phyloP scores from a whole-genome alignment of 2,329 filamentous ascomycete genomes.

The Epichloe uncinata region DNA sequence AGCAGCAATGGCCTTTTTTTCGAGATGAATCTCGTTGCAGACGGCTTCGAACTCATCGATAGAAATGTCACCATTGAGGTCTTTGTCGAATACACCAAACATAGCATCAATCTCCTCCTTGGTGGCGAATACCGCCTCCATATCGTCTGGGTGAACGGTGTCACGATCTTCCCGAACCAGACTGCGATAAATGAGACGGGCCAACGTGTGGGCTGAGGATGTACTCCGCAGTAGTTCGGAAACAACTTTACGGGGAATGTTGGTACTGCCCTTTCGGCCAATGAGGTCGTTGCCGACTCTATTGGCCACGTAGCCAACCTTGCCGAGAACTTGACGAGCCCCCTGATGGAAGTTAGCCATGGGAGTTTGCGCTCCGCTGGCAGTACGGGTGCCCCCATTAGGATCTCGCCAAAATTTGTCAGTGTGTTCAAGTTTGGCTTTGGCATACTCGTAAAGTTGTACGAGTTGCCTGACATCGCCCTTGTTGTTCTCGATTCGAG shows the following conservation, averaged over 20 bases:
- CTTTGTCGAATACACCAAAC: conserved; percentile 88
- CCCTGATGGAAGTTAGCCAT: conserved; percentile 60
- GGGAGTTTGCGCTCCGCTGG: conserved; percentile 58
- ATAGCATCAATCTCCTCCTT: conserved; percentile 80
- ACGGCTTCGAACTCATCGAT: conserved; percentile 90
- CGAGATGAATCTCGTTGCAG: conserved; percentile 85
- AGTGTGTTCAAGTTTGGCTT: conserved; percentile 50
- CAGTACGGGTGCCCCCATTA: conserved; percentile 18
- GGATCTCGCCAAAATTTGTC: conserved; percentile 35
- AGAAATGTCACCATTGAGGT: conserved; percentile 91
- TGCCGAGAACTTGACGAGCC: conserved; percentile 61
- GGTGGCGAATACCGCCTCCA: conserved; percentile 65
- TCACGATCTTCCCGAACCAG: conserved; percentile 65
- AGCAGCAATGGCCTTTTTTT: conserved; percentile 89
- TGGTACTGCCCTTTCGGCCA: conserved; percentile 56
- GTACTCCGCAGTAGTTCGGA: conserved; percentile 62
- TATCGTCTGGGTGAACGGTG: conserved; percentile 63
- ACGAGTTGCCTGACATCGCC: conserved; percentile 59
- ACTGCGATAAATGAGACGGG: conserved; percentile 76
- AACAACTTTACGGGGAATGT: conserved; percentile 74
- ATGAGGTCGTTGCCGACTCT: conserved; percentile 87
- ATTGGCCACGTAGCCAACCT: conserved; percentile 73
- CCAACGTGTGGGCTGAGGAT: conserved; percentile 65
- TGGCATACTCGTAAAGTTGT: conserved; percentile 54
- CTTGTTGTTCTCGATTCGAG: conserved; percentile 85